These are phyloP conservation scores for Nemophila menziesii DNA, from an alignment of 257 asterid species.

Conservation along the genomic window DNA sequence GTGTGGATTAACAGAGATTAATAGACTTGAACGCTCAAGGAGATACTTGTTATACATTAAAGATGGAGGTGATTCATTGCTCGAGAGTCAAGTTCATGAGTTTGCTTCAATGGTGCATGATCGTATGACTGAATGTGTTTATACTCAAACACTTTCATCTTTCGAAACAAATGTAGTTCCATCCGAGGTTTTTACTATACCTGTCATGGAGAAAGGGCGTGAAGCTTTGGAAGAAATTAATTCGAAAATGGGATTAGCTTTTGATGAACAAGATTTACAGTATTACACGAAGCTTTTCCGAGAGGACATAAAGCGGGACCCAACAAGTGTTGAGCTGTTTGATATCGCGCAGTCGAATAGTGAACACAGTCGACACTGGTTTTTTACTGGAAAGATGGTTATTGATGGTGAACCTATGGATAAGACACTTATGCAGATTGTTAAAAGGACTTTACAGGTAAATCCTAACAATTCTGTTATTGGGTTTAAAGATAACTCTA, in stretches of 20 bases:
- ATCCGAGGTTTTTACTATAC: conserved; percentile 59
- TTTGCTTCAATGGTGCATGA: conserved; percentile 79
- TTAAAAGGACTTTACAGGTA: conserved; percentile 67
- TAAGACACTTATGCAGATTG: conserved; percentile 82
- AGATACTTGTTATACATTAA: conserved; percentile 51
- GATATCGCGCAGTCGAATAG: conserved; percentile 98
- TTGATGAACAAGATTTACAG: conserved; percentile 85
- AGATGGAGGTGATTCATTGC: conserved; percentile 35
- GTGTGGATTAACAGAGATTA: conserved; percentile 64
- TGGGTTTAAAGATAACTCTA: conserved; percentile 94
- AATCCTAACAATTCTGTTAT: conserved; percentile 84
- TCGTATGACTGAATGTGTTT: conserved; percentile 86
- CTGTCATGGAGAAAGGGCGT: conserved; percentile 88
- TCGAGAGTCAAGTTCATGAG: conserved; percentile 51
- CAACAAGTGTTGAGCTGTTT: conserved; percentile 81
- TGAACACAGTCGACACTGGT: conserved; percentile 97
- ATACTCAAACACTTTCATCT: conserved; percentile 55
- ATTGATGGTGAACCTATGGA: conserved; percentile 60
- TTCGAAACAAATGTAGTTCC: conserved; percentile 57
- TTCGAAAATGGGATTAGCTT: conserved; percentile 79
- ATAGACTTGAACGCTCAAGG: conserved; percentile 69
- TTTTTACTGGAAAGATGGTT: conserved; percentile 70
- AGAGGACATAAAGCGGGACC: conserved; percentile 77
- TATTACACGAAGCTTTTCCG: conserved; percentile 74
- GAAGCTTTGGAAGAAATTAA: conserved; percentile 86